Percentiles rank a stretch among this genome's conserved stretches.
Evolutionary conservation across 176 grass and related monocot species (phyloP).

Genomic region (Dactylis glomerata): DNA sequence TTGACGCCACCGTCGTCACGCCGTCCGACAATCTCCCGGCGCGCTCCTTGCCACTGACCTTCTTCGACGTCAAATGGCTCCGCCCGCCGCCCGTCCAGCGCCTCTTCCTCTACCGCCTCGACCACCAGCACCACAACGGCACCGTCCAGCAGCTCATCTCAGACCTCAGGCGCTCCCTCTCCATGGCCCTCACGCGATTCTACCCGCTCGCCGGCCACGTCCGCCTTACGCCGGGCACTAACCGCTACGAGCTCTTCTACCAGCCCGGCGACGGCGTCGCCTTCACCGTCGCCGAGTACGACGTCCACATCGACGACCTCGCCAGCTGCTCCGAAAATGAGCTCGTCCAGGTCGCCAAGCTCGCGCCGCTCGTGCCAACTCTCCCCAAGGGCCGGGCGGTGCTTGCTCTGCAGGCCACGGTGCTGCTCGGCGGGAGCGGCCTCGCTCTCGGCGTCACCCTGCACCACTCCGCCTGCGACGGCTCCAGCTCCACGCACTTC

Average conservation of each 20-base stretch:
- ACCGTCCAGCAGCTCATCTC: background rate
- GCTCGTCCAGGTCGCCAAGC: background rate
- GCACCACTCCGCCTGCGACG: conserved; percentile 2
- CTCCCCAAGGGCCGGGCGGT: background rate
- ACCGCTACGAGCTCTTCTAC: conserved; percentile 4
- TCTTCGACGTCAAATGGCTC: conserved; percentile 20
- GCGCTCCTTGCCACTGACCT: background rate
- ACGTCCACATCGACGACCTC: background rate
- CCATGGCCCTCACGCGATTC: background rate
- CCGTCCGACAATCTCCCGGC: background rate
- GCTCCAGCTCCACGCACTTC: background rate
- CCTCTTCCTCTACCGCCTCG: background rate
- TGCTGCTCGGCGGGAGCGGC: background rate
- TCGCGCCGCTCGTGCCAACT: background rate
- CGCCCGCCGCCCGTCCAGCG: conserved; percentile 6
- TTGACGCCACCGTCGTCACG: background rate
- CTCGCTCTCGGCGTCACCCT: background rate
- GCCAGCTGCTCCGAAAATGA: background rate
- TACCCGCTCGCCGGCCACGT: conserved; percentile 11
- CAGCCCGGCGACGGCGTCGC: background rate
- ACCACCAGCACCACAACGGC: background rate
- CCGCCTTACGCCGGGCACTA: background rate
- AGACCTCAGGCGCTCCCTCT: background rate
- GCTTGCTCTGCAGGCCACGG: conserved; percentile 15
- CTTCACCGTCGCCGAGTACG: background rate